Conservation (phyloP, 768 basidiomycete species). For the Dacryopinax primogenitus region DNA sequence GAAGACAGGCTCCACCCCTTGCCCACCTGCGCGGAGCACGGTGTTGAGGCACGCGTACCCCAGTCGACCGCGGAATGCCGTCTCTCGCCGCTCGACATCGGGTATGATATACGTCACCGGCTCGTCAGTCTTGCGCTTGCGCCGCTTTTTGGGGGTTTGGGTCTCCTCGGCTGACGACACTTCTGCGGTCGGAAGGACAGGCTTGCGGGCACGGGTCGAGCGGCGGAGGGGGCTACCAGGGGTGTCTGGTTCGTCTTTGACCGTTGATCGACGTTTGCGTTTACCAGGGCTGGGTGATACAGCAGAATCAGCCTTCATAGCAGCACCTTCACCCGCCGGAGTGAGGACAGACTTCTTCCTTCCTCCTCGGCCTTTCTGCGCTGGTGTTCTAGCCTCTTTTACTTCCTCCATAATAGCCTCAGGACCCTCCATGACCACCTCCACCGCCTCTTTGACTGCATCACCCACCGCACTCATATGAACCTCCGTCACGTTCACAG, state of each 20-base stretch:
- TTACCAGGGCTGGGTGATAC: not conserved
- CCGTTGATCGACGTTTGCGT: not conserved
- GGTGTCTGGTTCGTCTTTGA: not conserved
- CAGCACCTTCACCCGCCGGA: too few species aligned
- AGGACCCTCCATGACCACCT: slow-evolving; percentile 7
- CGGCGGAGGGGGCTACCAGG: not conserved
- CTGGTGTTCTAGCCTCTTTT: too few species aligned
- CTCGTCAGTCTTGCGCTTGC: slow-evolving; percentile 15
- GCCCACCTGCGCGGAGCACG: slow-evolving; percentile 59
- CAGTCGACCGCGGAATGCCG: slow-evolving; percentile 42
- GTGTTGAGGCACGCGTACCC: slow-evolving; percentile 82
- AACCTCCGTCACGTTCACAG: not conserved
- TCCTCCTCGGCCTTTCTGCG: too few species aligned
- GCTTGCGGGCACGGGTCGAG: slow-evolving; percentile 11
- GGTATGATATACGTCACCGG: slow-evolving; percentile 49
- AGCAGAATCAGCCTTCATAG: too few species aligned
- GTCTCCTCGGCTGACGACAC: not conserved
- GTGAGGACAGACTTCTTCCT: too few species aligned
- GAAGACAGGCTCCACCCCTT: slow-evolving; percentile 53
- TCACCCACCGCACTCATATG: not conserved
- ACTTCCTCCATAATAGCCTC: not conserved
- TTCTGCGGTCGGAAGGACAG: not conserved
- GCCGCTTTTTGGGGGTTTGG: not conserved
- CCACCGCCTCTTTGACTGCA: slow-evolving; percentile 8
- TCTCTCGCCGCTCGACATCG: slow-evolving; percentile 50